Percentiles rank a stretch among this genome's conserved stretches.
phyloP scores from a whole-genome alignment of 2,329 filamentous ascomycete species.

The Penicillium sp. region DNA sequence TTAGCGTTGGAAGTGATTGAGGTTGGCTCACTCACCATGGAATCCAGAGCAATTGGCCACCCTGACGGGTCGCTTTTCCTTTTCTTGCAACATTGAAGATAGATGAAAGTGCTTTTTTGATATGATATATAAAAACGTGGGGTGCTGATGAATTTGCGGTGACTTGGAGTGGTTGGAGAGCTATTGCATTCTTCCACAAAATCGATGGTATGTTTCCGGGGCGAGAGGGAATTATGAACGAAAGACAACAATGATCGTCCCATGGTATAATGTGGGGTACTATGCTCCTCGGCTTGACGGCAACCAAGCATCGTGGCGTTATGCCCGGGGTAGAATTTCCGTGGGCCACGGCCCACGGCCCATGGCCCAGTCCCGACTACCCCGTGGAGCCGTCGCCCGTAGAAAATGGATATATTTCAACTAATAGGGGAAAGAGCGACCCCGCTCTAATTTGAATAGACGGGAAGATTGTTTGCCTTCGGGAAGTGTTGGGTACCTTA shows the following conservation, averaged over 20 bases:
- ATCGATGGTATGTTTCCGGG: background rate
- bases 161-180: background rate
- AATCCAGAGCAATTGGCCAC: constrained; percentile 39
- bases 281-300: background rate
- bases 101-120: background rate
- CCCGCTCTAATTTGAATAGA: background rate
- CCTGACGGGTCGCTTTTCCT: constrained; percentile 23
- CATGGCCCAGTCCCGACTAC: background rate
- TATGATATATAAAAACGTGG: background rate
- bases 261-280: background rate
- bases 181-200: background rate
- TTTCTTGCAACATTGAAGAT: background rate
- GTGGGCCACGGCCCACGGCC: background rate
- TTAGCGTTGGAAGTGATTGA: background rate
- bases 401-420: background rate
- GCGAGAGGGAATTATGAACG: background rate
- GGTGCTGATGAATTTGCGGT: background rate
- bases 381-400: background rate
- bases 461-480: background rate
- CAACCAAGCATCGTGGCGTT: background rate
- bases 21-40: constrained; percentile 14
- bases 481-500: background rate
- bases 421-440: background rate
- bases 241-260: background rate
- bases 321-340: background rate